Percentiles rank a stretch among this genome's conserved stretches.
Evolutionary conservation across 768 basidiomycete genomes (phyloP).

Genomic region (Calocera viscosa): DNA sequence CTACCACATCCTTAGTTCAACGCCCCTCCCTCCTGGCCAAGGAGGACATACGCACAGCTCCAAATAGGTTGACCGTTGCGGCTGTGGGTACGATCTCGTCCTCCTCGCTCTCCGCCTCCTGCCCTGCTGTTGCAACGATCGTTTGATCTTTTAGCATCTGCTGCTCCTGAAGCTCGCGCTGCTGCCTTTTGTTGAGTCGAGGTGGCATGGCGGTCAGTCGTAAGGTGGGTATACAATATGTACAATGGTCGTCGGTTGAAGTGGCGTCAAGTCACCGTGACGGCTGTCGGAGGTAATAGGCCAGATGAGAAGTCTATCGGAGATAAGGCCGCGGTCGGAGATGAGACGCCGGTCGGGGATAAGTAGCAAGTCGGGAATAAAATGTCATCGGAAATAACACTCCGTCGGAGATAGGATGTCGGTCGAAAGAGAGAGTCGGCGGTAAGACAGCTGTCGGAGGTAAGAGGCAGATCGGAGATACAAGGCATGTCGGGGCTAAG

Average conservation of each 20-base stretch:
- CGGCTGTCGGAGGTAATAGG: too few relatives aligned
- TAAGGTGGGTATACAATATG: background rate
- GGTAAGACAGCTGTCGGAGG: too few relatives aligned
- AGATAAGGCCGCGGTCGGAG: too few relatives aligned
- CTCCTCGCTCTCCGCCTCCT: slow-evolving; percentile 13
- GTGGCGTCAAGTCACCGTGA: background rate
- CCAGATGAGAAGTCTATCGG: too few relatives aligned
- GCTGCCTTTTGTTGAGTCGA: slow-evolving; percentile 64
- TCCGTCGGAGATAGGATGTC: too few relatives aligned
- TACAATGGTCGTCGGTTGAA: background rate
- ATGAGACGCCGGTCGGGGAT: too few relatives aligned
- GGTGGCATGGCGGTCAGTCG: background rate
- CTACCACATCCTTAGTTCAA: background rate
- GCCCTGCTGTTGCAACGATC: slow-evolving; percentile 6
- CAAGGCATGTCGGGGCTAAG: too few relatives aligned
- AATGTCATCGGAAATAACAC: too few relatives aligned
- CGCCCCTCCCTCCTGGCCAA: background rate
- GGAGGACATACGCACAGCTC: slow-evolving; percentile 16
- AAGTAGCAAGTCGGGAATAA: too few relatives aligned
- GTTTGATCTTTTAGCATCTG: slow-evolving; percentile 30
- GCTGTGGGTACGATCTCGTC: background rate
- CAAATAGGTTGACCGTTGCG: slow-evolving; percentile 16
- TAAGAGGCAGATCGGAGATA: too few relatives aligned
- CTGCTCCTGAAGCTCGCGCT: slow-evolving; percentile 73
- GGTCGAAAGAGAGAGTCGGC: too few relatives aligned